Conservation (phyloP, 2,329 filamentous ascomycete genomes). For the Fusarium robinianum region DNA sequence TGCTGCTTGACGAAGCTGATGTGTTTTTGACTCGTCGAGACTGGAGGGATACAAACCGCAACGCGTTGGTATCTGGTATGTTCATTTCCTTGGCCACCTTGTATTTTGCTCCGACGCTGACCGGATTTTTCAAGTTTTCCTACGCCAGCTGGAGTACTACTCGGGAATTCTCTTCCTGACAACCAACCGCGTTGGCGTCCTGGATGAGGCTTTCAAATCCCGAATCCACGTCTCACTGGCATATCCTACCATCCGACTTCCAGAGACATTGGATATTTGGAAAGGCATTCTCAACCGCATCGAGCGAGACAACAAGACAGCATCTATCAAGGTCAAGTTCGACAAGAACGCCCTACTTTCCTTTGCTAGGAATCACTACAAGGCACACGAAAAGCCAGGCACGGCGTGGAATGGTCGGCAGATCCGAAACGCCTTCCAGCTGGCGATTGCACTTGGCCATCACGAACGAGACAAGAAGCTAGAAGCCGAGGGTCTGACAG, state of each 20-base stretch:
- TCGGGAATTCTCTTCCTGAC: constrained; percentile 7
- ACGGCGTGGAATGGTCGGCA: constrained; percentile 13
- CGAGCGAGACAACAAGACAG: neutral
- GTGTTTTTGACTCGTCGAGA: constrained; percentile 4
- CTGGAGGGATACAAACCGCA: constrained; percentile 1
- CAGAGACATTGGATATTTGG: neutral
- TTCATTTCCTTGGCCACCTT: neutral
- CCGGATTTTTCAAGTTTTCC: constrained; percentile 1
- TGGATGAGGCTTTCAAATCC: constrained; percentile 11
- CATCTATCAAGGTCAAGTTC: constrained; percentile 3
- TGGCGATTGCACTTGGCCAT: constrained; percentile 8
- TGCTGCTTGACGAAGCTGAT: constrained; percentile 10
- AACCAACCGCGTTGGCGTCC: constrained; percentile 4
- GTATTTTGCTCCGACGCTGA: neutral
- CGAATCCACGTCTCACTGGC: constrained; percentile 2
- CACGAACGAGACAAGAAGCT: constrained; percentile 4
- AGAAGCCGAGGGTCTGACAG: neutral
- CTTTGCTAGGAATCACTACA: constrained; percentile 5
- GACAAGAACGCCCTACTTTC: constrained; percentile 1
- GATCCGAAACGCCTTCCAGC: constrained; percentile 15
- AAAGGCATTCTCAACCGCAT: constrained; percentile 1
- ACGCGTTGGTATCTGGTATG: constrained; percentile 9
- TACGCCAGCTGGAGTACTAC: constrained; percentile 7
- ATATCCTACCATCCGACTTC: neutral
- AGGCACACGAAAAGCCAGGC: neutral